Conservation (phyloP, 1,139 yeast species). For the Nakaseomyces kungkrabaensis region DNA sequence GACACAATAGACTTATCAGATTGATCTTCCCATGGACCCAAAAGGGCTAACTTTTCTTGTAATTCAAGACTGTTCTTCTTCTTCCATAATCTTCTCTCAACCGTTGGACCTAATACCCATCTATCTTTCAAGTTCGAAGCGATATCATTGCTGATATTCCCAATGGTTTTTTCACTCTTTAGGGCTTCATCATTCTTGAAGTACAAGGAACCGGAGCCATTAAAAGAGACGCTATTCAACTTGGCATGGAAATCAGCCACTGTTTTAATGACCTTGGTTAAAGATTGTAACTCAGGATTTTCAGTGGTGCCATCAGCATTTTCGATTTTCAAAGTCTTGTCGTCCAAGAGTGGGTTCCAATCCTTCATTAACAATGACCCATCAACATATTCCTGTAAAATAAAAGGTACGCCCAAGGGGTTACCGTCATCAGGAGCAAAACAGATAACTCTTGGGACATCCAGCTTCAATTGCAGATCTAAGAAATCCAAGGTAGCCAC, state of each 20-base stretch:
- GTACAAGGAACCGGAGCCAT: conserved; percentile 72
- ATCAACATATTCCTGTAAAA: conserved; percentile 65
- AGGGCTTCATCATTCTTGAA: conserved; percentile 33
- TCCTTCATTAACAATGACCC: conserved; percentile 78
- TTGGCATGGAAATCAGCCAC: conserved; percentile 50
- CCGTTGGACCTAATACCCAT: conserved; percentile 89
- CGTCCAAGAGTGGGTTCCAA: conserved; percentile 76
- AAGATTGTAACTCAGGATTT: conserved; percentile 28
- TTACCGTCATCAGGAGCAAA: conserved; percentile 59
- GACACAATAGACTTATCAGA: conserved; percentile 34
- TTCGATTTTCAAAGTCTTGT: conserved; percentile 20
- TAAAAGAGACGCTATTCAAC: conserved; percentile 46
- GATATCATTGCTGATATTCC: conserved; percentile 56
- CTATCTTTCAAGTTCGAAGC: conserved; percentile 46
- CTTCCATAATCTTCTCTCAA: conserved; percentile 69
- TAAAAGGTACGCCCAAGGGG: conserved; percentile 60
- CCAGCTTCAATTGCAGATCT: conserved; percentile 35
- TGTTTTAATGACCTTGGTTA: conserved; percentile 51
- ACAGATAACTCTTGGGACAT: conserved; percentile 67
- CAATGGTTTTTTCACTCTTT: conserved; percentile 32
- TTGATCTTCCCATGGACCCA: conserved; percentile 69
- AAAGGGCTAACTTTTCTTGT: conserved; percentile 30
- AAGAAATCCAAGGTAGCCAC: conserved; percentile 88
- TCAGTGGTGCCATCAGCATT: not conserved
- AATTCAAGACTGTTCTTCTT: conserved; percentile 44